Conservation (phyloP, 2,329 filamentous ascomycete genomes). For the Hansfordia pulvinata region DNA sequence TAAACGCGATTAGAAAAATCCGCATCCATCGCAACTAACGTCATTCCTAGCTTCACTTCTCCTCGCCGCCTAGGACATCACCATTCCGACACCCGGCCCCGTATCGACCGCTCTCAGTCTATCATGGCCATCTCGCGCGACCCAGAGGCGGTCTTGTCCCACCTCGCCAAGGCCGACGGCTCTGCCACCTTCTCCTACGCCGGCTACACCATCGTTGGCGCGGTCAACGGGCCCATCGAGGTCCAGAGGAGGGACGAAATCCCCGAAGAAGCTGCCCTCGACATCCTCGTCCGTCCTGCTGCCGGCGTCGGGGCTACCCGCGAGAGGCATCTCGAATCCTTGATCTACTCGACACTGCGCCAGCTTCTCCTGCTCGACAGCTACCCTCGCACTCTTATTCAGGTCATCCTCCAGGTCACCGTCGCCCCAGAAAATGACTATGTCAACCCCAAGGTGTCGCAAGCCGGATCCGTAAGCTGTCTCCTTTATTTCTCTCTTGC, state of each 20-base stretch:
- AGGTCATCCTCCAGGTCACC: constrained; percentile 68
- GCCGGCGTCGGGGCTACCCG: constrained; percentile 69
- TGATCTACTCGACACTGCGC: constrained; percentile 58
- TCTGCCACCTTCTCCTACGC: constrained; percentile 64
- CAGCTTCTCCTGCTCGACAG: constrained; percentile 62
- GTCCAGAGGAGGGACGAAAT: constrained; percentile 79
- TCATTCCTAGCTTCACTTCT: too few relatives aligned
- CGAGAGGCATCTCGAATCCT: constrained; percentile 69
- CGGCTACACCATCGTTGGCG: constrained; percentile 70
- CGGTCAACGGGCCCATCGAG: constrained; percentile 89
- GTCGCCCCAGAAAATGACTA: constrained; percentile 55
- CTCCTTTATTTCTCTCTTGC: constrained; percentile 3
- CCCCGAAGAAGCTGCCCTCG: constrained; percentile 79
- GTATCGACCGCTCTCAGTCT: constrained; percentile 1
- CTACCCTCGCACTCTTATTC: constrained; percentile 66
- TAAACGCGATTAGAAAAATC: too few relatives aligned
- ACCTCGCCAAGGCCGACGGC: constrained; percentile 61
- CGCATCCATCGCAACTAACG: too few relatives aligned
- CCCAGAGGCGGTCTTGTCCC: constrained; percentile 39
- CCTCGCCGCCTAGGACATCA: too few relatives aligned
- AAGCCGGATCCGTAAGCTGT: constrained; percentile 42
- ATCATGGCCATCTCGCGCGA: constrained; percentile 31
- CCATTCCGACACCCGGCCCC: too few relatives aligned
- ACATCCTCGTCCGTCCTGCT: constrained; percentile 79
- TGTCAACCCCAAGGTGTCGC: constrained; percentile 43